Base-by-base conservation (phyloP, 768 basidiomycete genomes). In the Tephrocybe rancida region DNA sequence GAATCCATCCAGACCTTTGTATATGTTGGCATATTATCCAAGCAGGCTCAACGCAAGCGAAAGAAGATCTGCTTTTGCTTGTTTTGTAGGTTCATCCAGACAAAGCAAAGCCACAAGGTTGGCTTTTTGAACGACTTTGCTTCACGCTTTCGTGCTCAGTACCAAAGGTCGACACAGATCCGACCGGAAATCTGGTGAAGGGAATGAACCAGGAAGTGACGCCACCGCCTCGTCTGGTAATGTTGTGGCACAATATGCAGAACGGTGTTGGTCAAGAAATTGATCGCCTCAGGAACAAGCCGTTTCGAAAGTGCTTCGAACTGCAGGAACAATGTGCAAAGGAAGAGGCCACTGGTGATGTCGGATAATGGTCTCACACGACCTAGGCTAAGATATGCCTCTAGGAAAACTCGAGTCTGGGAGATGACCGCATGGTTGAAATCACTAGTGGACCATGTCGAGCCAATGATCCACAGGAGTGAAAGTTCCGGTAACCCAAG, bases 371-470 rank as follows among this genome's bases (percentile, higher is more conserved):
- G 83, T 46, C 95, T 82, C 1, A 98, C 80, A 3, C 94, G 86
- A 50, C 85, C 82, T 25, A 99, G 77, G 7, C 87, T 87, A n/a
- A 99, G 86, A 66, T 98, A 98, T 42, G 93, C 87, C 1, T 90
- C 92, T 76, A 97, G 90, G 50, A 98, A 80, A 16, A 98, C 72
- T 45, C 93, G 83, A 0, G 95, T 82, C 0, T 95, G 92, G 0
- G 92, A 90, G 18, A 93, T 75, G 42, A 98, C 94, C 0, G 86
- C 83, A 69, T 99, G 95, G 47, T 87, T 88, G 71, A 96, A 81
- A 70, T 99, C 97, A 66, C 93, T 96, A 2, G 95, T 94, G 3
- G 95, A 90, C 95, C 95, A 99, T 30, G 90, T 73, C 13, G 78
- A 72, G 3, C 94, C 94, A 46, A 92, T 81, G 34, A 95, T 68